Evolutionary conservation across 306 rosid genomes (phyloP).

Genomic region (Vicia faba): DNA sequence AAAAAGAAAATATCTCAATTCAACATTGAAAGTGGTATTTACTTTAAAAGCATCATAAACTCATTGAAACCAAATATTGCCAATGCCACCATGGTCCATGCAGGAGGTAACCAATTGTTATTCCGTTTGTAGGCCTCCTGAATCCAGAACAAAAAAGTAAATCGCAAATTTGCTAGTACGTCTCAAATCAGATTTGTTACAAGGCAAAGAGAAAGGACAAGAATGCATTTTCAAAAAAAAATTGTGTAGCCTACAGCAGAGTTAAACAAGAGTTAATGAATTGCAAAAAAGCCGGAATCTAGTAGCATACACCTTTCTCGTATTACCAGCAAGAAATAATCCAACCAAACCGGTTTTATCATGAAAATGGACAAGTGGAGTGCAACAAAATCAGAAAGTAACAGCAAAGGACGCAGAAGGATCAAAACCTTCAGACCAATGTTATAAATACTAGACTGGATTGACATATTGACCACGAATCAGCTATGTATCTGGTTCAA

Average conservation of each 20-base stretch:
- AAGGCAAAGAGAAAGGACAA: conserved; percentile 17
- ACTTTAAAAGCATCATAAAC: conserved; percentile 78
- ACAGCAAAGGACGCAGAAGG: conserved; percentile 7
- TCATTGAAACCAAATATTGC: conserved; percentile 82
- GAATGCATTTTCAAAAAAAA: conserved; percentile 12
- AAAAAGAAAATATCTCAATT: background rate
- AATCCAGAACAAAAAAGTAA: conserved; percentile 26
- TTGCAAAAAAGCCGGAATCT: background rate
- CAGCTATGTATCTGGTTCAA: background rate
- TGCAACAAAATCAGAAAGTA: conserved; percentile 5
- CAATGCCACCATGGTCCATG: conserved; percentile 85
- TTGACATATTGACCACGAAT: background rate
- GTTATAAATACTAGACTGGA: background rate
- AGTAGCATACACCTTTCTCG: conserved; percentile 10
- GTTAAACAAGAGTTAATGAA: background rate
- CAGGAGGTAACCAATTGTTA: conserved; percentile 92
- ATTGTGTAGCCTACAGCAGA: background rate
- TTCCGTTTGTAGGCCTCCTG: conserved; percentile 87
- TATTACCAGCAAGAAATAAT: conserved; percentile 13
- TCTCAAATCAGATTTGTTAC: background rate
- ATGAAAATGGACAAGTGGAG: conserved; percentile 13
- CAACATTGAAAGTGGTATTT: conserved; percentile 34
- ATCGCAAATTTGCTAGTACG: conserved; percentile 20
- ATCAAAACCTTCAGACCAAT: conserved; percentile 2
- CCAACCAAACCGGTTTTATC: conserved; percentile 3